phyloP scores from a whole-genome alignment of 179 eudicot species.

The Pouteria campechiana region DNA sequence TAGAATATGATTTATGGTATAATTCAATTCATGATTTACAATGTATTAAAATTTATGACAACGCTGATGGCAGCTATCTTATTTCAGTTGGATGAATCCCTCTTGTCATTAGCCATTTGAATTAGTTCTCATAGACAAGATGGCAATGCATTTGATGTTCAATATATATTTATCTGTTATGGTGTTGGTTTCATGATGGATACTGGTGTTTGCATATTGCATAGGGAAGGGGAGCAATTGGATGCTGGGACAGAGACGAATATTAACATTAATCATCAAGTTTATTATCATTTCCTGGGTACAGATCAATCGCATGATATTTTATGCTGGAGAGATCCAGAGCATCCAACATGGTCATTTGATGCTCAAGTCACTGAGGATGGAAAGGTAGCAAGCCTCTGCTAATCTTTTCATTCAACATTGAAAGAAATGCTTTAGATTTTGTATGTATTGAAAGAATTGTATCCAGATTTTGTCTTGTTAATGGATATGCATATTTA shows the following conservation, averaged over 20 bases:
- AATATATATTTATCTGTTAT: too few species aligned
- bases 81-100: too few species aligned
- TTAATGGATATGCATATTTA: too few species aligned
- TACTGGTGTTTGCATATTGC: conserved; percentile 5
- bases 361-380: conserved; percentile 58
- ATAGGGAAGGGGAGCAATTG: conserved; percentile 54
- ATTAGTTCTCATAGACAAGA: neutral
- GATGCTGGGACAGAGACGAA: conserved; percentile 89
- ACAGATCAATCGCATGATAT: conserved; percentile 84
- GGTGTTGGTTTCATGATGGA: neutral
- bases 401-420: neutral
- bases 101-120: too few species aligned
- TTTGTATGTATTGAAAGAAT: too few species aligned
- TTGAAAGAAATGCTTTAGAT: too few species aligned
- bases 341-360: conserved; percentile 45
- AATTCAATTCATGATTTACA: too few species aligned
- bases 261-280: conserved; percentile 58
- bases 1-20: too few species aligned
- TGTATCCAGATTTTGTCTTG: too few species aligned
- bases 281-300: conserved; percentile 78
- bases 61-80: too few species aligned
- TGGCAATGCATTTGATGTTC: neutral
- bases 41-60: too few species aligned
- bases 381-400: conserved; percentile 50
- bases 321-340: conserved; percentile 72